These are phyloP conservation scores for Tuber melanosporum DNA, from an alignment of 495 filamentous ascomycete genomes.

Conservation along the genomic window DNA sequence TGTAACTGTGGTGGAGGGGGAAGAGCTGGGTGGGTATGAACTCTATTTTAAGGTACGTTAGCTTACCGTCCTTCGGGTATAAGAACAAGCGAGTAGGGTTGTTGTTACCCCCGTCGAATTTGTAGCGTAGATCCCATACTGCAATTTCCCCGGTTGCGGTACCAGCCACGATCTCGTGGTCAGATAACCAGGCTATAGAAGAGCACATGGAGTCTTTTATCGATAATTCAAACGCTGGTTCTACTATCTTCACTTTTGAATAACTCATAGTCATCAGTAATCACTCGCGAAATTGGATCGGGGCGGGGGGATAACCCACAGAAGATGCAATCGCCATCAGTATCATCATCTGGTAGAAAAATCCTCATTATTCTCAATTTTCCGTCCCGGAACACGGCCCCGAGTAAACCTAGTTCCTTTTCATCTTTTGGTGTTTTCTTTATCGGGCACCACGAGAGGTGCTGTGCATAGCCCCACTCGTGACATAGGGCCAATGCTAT, in stretches of 20 bases:
- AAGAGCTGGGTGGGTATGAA: conserved; percentile 50
- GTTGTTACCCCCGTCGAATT: conserved; percentile 23
- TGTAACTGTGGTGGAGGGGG: conserved; percentile 56
- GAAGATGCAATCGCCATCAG: conserved; percentile 26
- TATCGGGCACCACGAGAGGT: conserved; percentile 60
- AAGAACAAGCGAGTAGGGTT: conserved; percentile 8
- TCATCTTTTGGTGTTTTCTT: conserved; percentile 43
- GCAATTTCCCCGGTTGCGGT: conserved; percentile 58
- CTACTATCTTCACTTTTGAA: conserved; percentile 46
- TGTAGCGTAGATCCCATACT: conserved; percentile 50
- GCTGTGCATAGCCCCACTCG: conserved; percentile 56
- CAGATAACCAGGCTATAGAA: conserved; percentile 58
- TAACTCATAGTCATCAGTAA: not conserved
- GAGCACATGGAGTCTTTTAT: conserved; percentile 52
- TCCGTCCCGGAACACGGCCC: conserved; percentile 58
- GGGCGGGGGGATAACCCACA: not conserved
- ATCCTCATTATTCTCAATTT: conserved; percentile 56
- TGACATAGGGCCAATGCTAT: conserved; percentile 52
- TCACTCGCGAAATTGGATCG: conserved; percentile 5
- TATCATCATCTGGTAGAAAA: conserved; percentile 35
- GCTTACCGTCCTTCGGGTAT: not conserved
- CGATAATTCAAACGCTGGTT: conserved; percentile 52
- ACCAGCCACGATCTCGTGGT: conserved; percentile 55
- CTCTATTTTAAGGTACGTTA: not conserved
- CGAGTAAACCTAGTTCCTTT: conserved; percentile 55